Evolutionary conservation across 1,139 yeast genomes (phyloP), one percentile per base, ranked within the genome.

Genomic region (Lodderomyces parapsilosis): DNA sequence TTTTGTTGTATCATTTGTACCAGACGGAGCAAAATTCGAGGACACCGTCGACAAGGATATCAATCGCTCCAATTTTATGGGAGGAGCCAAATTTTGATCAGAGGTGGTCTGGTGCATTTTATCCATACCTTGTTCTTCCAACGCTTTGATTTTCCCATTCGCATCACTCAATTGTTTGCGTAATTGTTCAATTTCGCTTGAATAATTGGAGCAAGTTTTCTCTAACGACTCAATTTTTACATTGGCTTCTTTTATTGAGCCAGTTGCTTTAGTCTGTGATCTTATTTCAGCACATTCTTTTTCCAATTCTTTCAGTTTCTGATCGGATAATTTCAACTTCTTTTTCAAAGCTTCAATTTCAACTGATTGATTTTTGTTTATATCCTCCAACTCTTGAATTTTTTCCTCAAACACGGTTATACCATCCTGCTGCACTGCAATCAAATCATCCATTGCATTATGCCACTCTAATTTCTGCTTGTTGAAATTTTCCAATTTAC

Each of bases 381-480:
- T 49, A 3, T 44, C 14, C 22, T 46, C 51, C 27, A 53, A 47
- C 13, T 48, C 49, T n/a, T 41, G 34, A 8, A 50, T 39, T 33
- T 47, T 48, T 8, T 47, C 41, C 42, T 59, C 61, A 43, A 57
- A 51, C 8, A 58, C 62, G 25, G 52, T 50, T 24, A 63, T 54
- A 38, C 49, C 51, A 42, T 72, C 76, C 44, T 68, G 75, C 46
- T 72, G 75, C 6, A 73, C 65, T 31, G 59, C 57, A 17, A 68
- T 78, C 59, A 81, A 67, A 33, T 78, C 63, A 48, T 78, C 83
- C 43, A 81, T 70, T 30, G 80, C 80, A 39, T 72, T 77, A 42
- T 83, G 59, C 66, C 84, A 68, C 51, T 81, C 85, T 43, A 74
- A 76, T 34, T 84, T 62, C 36, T 83, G 84, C 14, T 60, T 57